Evolutionary conservation across 2,329 filamentous ascomycete genomes (phyloP), one percentile per base, ranked within the genome.

Genomic region (Sporothrix sp.): DNA sequence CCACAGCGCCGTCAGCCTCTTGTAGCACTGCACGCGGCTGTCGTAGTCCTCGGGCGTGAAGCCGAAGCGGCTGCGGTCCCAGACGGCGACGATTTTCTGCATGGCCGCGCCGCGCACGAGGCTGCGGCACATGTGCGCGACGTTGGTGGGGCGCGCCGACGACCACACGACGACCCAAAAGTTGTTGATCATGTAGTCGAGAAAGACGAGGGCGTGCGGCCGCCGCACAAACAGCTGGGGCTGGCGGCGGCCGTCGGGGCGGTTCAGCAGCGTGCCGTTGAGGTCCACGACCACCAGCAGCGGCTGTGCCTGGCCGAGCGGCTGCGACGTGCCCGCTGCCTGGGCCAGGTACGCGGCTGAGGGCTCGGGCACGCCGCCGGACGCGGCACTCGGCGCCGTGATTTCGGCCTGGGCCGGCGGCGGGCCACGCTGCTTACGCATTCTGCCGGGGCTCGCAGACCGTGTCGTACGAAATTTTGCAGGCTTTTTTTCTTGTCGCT

Each of bases 91-190:
- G 16, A 94, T 72, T 21, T 71, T 65, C 0, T 21, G 8, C 9
- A 16, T 53, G n/a, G 49, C 16, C 6, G 36, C 7, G 10, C 36
- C 32, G 5, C 11, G 7, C 14, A 95, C 74, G 0, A 95, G 74
- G 44, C 78, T 69, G 3, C 70, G 66, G 54, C 87, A 79, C 73
- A 95, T 86, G 32, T 68, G 68, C 8, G 66, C 57, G 13, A 95
- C 87, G 57, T 93, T 96, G 1, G 75, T 66, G 0, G 82, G 82
- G 18, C 75, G 78, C 0, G 91, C 89, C 7, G 87, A 95, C 1
- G 91, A 95, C 89, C 91, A 98, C 52, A 97, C 79, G 68, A 89
- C 87, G 27, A 95, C 84, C 48, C 73, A 72, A 69, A 94, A 91
- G 52, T 82, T 81, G 11, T 76, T 67, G 58, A 95, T 74, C 57